A percentile compares a stretch with the other conserved stretches of the same genome.
Conservation (phyloP, 164 flowering plant genomes). For the Berberis thunbergii region DNA sequence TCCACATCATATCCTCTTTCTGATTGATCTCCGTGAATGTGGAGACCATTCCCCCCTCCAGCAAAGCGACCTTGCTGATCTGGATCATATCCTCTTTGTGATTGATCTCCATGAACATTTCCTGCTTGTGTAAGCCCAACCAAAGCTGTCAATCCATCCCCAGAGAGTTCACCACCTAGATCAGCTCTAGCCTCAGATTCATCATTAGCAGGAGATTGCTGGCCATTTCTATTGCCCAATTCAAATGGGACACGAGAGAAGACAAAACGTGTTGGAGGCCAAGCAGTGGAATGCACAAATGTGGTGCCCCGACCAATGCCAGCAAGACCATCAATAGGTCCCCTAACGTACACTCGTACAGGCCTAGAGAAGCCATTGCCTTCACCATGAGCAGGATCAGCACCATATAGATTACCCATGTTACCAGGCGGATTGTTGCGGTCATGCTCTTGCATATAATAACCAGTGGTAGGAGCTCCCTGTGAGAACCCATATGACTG, state of each 20-base stretch:
- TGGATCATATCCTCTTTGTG: conserved; percentile 45
- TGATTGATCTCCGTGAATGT: conserved; percentile 45
- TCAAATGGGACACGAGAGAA: conserved; percentile 92
- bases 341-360: conserved; percentile 84
- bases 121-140: conserved; percentile 89
- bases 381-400: conserved; percentile 61
- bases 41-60: not conserved
- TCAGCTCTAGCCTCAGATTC: conserved; percentile 75
- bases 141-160: conserved; percentile 92
- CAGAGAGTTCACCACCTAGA: conserved; percentile 61
- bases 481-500: conserved; percentile 59
- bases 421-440: conserved; percentile 40
- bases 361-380: conserved; percentile 67
- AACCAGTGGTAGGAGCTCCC: conserved; percentile 40
- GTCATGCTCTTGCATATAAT: conserved; percentile 72
- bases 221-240: conserved; percentile 69
- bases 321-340: conserved; percentile 89
- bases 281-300: conserved; percentile 61
- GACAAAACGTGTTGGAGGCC: conserved; percentile 92
- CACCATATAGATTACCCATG: conserved; percentile 56
- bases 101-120: conserved; percentile 45
- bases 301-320: conserved; percentile 91
- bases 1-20: conserved; percentile 50
- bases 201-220: conserved; percentile 75
- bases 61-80: conserved; percentile 37